Conservation (phyloP, 2,329 filamentous ascomycete species). For the Epicoccum sorghinum region DNA sequence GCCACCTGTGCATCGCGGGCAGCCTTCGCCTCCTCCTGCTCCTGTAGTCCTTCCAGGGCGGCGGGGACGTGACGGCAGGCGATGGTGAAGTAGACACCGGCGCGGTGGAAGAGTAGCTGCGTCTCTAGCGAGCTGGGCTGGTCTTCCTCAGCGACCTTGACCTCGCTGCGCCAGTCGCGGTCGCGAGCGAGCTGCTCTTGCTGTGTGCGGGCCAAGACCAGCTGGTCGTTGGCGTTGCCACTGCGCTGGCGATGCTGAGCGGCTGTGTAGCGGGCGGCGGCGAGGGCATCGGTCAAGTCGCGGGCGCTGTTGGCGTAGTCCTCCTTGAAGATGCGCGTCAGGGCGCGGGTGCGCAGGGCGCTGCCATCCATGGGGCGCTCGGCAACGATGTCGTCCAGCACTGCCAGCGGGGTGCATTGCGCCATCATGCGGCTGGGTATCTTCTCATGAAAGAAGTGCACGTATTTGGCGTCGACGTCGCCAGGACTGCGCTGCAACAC, state of each 20-base stretch:
- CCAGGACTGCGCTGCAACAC: slow-evolving; percentile 73
- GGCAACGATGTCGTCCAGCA: slow-evolving; percentile 71
- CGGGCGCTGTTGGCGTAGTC: slow-evolving; percentile 72
- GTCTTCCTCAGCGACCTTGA: slow-evolving; percentile 64
- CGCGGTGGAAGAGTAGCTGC: slow-evolving; percentile 79
- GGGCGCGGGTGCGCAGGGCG: slow-evolving; percentile 73
- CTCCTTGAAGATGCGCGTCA: slow-evolving; percentile 76
- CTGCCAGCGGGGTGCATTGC: slow-evolving; percentile 70
- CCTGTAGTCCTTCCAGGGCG: slow-evolving; percentile 59
- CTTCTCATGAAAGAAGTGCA: slow-evolving; percentile 94
- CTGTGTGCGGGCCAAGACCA: slow-evolving; percentile 53
- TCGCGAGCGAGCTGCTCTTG: slow-evolving; percentile 49
- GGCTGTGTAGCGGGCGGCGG: slow-evolving; percentile 58
- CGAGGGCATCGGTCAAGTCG: slow-evolving; percentile 74
- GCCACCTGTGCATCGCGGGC: slow-evolving; percentile 30
- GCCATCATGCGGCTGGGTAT: slow-evolving; percentile 77
- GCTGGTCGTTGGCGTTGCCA: slow-evolving; percentile 51
- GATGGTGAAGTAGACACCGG: slow-evolving; percentile 72
- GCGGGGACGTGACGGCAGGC: slow-evolving; percentile 69
- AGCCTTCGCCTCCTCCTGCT: slow-evolving; percentile 44
- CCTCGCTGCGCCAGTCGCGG: slow-evolving; percentile 57
- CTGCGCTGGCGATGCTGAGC: slow-evolving; percentile 48
- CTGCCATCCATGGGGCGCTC: slow-evolving; percentile 69
- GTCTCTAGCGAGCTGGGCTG: slow-evolving; percentile 77
- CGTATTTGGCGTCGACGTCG: slow-evolving; percentile 78